Conservation (phyloP, 83 land plant genomes). For the Picea engelmannii region DNA sequence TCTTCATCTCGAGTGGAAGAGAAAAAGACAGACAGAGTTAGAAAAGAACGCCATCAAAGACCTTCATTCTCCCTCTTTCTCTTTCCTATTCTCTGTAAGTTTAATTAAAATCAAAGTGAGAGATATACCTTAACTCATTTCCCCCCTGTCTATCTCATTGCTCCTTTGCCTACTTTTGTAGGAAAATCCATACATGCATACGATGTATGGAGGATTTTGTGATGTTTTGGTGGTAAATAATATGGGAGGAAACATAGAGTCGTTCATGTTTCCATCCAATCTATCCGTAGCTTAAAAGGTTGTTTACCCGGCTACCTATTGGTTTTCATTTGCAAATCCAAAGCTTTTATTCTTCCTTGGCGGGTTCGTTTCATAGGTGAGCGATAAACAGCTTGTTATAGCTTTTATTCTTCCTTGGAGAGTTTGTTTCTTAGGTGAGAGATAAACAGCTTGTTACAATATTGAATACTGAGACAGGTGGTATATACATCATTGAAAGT, state of each 20-base stretch:
- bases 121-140: neutral
- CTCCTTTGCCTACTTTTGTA: neutral
- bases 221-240: slow-evolving; percentile 7
- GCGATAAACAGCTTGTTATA: no score
- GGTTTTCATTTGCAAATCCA: neutral
- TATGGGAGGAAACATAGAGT: neutral
- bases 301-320: neutral
- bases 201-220: slow-evolving; percentile 11
- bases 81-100: neutral
- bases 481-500: no score
- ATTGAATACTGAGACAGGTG: no score
- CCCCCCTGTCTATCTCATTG: no score
- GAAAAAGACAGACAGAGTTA: slow-evolving; percentile 3
- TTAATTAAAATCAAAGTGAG: neutral
- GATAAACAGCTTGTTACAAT: neutral
- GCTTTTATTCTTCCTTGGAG: no score
- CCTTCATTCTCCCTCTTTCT: slow-evolving; percentile 19
- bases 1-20: no score
- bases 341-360: neutral
- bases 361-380: no score
- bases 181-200: neutral
- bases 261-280: neutral
- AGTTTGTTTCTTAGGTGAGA: no score
- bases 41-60: slow-evolving; percentile 2
- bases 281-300: neutral